Evolutionary conservation across 768 basidiomycete species (phyloP), one percentile per base, ranked within the genome.

Genomic region (Auriscalpium microsporum): DNA sequence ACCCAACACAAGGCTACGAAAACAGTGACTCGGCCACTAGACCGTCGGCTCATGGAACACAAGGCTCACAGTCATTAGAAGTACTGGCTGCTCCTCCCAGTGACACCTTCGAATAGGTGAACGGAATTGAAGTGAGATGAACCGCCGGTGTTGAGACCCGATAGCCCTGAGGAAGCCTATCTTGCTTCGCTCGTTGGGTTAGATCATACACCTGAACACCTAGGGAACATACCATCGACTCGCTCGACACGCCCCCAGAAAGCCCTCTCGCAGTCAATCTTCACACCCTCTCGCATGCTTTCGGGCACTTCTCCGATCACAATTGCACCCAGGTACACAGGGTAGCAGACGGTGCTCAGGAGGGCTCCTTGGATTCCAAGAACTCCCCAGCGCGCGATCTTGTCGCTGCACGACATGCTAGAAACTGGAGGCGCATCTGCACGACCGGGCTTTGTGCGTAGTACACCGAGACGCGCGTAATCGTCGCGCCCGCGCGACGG

Each of bases 321-420:
- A 16, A 97, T 69, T 23, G 67, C 64, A 45, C 72, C 68, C 19
- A 94, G 69, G 64, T 91, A 91, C 8, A 94, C 54, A 0, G 89
- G 88, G 3, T 61, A 63, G 42, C 82, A 70, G 58, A 79, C 73
- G 14, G 57, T 70, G 6, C 83, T 77, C 2, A 80, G 79, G 48
- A 96, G 72, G 1, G 89, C 86, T 3, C 95, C 94, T 64, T 95
- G 92, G 23, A 95, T 74, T 0, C 94, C 94, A 4, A 92, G 72
- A 0, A 86, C 79, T 53, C 77, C 82, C 93, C 94, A 98, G 5
- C 79, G 71, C 0, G 92, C 91, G 44, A 98, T 86, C 70, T 98
- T 98, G 67, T 98, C 94, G 61, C 88, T 91, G 70, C 94, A 98
- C 0, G 93, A 91, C 85, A 96, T 90, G 63, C 80, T 90, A 0